Evolutionary conservation across 495 filamentous ascomycete genomes (phyloP).

Genomic region (Recurvomyces mirabilis): DNA sequence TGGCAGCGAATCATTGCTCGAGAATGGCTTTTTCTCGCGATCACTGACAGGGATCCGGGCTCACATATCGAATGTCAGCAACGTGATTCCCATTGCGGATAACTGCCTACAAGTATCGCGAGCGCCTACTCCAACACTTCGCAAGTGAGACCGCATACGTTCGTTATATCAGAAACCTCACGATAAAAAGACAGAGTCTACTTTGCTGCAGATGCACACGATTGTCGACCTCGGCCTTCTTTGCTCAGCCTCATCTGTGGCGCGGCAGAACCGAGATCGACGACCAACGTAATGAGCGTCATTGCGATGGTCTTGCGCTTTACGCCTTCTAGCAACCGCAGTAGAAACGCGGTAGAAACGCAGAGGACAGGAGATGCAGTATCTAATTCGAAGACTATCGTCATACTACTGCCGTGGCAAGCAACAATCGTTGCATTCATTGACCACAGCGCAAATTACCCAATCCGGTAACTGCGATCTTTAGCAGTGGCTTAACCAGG

Average conservation of each 20-base stretch:
- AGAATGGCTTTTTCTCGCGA: not conserved
- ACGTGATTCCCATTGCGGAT: slow-evolving; percentile 3
- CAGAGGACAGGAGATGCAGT: not conserved
- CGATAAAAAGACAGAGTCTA: too few species aligned
- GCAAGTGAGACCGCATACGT: not conserved
- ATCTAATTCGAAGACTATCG: too few species aligned
- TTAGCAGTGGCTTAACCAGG: too few species aligned
- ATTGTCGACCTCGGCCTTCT: too few species aligned
- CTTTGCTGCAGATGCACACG: too few species aligned
- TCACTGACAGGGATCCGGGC: not conserved
- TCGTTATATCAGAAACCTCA: too few species aligned
- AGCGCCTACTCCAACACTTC: slow-evolving; percentile 15
- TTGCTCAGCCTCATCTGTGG: slow-evolving; percentile 1
- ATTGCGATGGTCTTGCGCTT: too few species aligned
- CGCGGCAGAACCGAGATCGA: slow-evolving; percentile 1
- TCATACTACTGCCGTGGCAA: too few species aligned
- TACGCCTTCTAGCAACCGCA: too few species aligned
- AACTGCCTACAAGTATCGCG: slow-evolving; percentile 6
- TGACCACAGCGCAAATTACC: too few species aligned
- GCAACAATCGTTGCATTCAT: too few species aligned
- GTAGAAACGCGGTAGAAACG: not conserved
- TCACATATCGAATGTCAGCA: not conserved
- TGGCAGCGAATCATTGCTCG: not conserved
- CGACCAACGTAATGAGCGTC: not conserved
- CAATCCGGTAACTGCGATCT: too few species aligned